Conservation (phyloP, 2,329 filamentous ascomycete genomes). For the Exophiala bonariae region DNA sequence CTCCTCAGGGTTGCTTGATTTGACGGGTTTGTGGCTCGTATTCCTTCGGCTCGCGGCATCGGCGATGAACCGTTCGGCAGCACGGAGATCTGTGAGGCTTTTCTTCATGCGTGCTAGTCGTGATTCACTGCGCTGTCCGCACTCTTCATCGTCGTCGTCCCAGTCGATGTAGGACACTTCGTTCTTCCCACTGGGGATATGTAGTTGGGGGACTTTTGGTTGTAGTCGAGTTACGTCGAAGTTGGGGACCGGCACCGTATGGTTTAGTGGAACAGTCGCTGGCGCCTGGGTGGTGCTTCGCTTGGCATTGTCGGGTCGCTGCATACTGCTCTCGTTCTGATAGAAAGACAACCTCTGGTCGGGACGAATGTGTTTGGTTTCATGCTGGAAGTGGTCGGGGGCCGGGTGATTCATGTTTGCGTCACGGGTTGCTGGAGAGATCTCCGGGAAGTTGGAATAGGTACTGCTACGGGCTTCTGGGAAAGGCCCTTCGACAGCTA, state of each 20-base stretch:
- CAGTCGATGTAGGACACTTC: constrained; percentile 26
- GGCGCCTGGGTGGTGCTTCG: background rate
- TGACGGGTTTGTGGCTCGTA: background rate
- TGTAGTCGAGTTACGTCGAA: background rate
- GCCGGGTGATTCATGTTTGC: background rate
- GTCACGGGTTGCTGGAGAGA: background rate
- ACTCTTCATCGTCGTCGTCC: constrained; percentile 16
- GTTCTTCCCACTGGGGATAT: too few species aligned
- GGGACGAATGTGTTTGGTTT: background rate
- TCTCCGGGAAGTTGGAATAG: background rate
- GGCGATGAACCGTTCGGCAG: constrained; percentile 19
- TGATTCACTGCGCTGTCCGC: background rate
- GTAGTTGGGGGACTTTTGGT: background rate
- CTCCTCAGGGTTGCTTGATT: background rate
- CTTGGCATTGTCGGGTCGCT: background rate
- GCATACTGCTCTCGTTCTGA: background rate
- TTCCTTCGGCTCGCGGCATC: constrained; percentile 1
- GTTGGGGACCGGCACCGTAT: background rate
- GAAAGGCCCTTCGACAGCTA: background rate
- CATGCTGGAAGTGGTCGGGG: background rate
- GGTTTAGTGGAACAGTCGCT: background rate
- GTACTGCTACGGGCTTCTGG: background rate
- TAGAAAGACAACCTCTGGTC: constrained; percentile 1
- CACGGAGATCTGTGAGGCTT: constrained; percentile 19
- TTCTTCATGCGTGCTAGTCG: constrained; percentile 17